Evolutionary conservation across 140 eudicot genomes (phyloP), one percentile per base, ranked within the genome.

Genomic region (Stevia rebaudiana): DNA sequence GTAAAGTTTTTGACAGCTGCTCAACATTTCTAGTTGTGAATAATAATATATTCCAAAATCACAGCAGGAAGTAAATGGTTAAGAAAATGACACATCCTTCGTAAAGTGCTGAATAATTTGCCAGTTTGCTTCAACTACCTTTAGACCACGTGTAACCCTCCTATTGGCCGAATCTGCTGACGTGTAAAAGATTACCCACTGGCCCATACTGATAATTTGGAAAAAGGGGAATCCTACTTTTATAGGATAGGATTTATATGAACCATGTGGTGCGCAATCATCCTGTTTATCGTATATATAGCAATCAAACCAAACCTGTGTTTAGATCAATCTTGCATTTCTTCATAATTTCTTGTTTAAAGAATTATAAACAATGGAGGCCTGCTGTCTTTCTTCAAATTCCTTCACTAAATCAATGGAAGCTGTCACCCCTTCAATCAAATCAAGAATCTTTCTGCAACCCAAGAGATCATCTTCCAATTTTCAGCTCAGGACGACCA

Each of bases 381-480:
- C 95, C 77, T 84, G 92, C 57, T 81, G 74, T 85, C 74, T 87
- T 39, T 74, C 95, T 68, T 82, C 95, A 64, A 82, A 71, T 68
- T 78, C 87, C 28, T 81, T 83, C 47, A 71, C 86, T 11, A 84
- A 82, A 70, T 69, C 87, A 55, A 33, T 73, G 52, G 86, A 84
- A 53, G 65, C 68, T 65, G 67, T 60, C 35, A 40, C 51, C 53
- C 94, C 92, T 59, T 69, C 61, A 25, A 37, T 80, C 22, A 75
- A 76, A 77, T 49, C 91, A 24, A 80, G 81, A 42, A 33, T 71
- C 35, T 65, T 81, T 51, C 24, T 71, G 56, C 69, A 37, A 72
- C 76, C 86, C 42, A 84, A 71, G 63, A 84, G 63, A 70, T 68
- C 67, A 30, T 36, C 62, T 46, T 58, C 33, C 33, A 81, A 64